A percentile compares a stretch with the other conserved stretches of the same genome.
phyloP scores from a whole-genome alignment of 306 rosid genomes.

The Castanopsis chinensis region DNA sequence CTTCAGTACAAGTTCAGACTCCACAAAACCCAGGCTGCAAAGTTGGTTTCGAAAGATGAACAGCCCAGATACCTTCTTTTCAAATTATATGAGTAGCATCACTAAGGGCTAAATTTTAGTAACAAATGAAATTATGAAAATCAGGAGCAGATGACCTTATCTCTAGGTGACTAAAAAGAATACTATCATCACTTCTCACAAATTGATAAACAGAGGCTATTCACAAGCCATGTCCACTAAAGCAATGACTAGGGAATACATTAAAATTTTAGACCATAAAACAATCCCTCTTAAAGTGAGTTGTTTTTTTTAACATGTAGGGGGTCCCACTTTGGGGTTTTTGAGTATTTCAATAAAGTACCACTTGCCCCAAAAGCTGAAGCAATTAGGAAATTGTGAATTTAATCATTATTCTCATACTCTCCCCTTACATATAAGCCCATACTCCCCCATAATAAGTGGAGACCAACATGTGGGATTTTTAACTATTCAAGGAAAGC shows the following conservation, averaged over 20 bases:
- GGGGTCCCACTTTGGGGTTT: too few relatives aligned
- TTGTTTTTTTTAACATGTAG: background rate
- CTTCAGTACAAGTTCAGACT: background rate
- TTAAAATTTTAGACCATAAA: background rate
- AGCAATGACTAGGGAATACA: background rate
- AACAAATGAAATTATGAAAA: background rate
- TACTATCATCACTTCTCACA: background rate
- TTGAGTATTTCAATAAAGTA: too few relatives aligned
- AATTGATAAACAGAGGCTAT: background rate
- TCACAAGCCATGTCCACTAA: background rate
- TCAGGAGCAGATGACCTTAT: background rate
- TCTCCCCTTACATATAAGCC: too few relatives aligned
- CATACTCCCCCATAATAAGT: too few relatives aligned
- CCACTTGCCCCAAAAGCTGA: too few relatives aligned
- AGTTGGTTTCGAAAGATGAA: background rate
- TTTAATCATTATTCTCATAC: too few relatives aligned
- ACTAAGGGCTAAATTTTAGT: background rate
- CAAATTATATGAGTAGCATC: constrained; percentile 1
- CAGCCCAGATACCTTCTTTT: background rate
- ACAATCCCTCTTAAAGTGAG: background rate
- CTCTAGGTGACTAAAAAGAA: constrained; percentile 1
- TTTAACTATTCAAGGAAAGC: background rate
- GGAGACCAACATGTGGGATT: too few relatives aligned
- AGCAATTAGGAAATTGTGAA: too few relatives aligned
- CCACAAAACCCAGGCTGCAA: constrained; percentile 6